phyloP scores from a whole-genome alignment of 148 eudicot genomes.

The Cornus controversa region DNA sequence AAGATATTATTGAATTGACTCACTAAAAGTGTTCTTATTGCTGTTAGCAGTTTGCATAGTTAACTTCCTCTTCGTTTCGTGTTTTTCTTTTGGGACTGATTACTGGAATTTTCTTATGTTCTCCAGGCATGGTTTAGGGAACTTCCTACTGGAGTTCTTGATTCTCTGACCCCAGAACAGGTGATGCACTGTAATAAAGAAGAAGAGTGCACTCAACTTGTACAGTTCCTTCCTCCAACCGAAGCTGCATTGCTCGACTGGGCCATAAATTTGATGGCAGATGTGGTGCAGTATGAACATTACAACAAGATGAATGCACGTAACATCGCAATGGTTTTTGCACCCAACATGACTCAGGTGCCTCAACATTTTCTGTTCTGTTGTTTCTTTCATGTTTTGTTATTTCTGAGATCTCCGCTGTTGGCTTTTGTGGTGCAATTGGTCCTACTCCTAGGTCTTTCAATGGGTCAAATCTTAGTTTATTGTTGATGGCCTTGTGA shows the following conservation, averaged over 20 bases:
- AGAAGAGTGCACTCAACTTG: conserved; percentile 61
- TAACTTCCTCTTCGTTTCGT: not conserved
- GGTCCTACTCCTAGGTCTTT: too few species aligned
- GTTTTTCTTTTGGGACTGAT: not conserved
- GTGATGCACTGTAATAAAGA: conserved; percentile 91
- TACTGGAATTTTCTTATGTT: not conserved
- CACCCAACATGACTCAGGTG: conserved; percentile 99
- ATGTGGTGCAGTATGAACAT: conserved; percentile 64
- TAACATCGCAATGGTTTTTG: conserved; percentile 91
- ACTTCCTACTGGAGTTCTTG: conserved; percentile 86
- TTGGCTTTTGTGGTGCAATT: too few species aligned
- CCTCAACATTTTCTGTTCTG: not conserved
- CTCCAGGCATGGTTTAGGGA: conserved; percentile 96
- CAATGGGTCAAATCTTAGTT: too few species aligned
- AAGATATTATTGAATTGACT: too few species aligned
- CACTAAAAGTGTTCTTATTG: not conserved
- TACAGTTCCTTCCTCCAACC: conserved; percentile 63
- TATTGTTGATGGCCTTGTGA: too few species aligned
- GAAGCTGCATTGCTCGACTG: conserved; percentile 86
- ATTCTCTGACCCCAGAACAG: conserved; percentile 69
- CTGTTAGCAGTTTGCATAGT: not conserved
- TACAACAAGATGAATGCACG: conserved; percentile 89
- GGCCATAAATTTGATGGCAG: conserved; percentile 93
- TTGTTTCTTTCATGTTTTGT: not conserved
- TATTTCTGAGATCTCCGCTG: too few species aligned